A percentile compares a stretch with the other conserved stretches of the same genome.
Evolutionary conservation across 768 basidiomycete genomes (phyloP).

Genomic region (Phaffia tasmanica): DNA sequence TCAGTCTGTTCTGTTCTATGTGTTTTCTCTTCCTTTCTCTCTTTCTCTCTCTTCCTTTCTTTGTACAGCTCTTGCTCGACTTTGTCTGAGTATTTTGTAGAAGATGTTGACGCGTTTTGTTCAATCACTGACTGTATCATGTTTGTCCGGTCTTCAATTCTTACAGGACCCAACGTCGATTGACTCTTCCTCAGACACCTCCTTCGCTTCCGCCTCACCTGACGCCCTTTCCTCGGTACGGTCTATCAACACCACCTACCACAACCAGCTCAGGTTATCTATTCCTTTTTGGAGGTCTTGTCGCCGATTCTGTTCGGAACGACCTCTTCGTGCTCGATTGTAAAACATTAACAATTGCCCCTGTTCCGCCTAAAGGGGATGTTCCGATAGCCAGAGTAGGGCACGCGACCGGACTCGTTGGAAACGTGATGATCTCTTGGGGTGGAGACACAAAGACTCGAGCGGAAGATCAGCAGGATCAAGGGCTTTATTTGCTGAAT

Average conservation of each 20-base stretch:
- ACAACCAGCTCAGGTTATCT: slow-evolving; percentile 61
- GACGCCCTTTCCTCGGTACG: slow-evolving; percentile 90
- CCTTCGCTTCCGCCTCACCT: slow-evolving; percentile 45
- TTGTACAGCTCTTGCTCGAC: neutral
- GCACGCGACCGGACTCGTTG: slow-evolving; percentile 88
- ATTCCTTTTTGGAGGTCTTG: slow-evolving; percentile 92
- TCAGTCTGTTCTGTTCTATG: neutral
- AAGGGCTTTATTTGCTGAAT: slow-evolving; percentile 85
- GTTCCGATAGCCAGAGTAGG: slow-evolving; percentile 84
- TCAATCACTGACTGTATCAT: no score
- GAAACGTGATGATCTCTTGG: slow-evolving; percentile 93
- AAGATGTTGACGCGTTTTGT: no score
- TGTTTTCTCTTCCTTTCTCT: neutral
- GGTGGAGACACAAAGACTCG: slow-evolving; percentile 86
- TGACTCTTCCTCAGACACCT: slow-evolving; percentile 24
- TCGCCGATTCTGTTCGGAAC: slow-evolving; percentile 75
- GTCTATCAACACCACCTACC: slow-evolving; percentile 74
- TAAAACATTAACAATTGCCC: slow-evolving; percentile 51
- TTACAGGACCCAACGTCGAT: slow-evolving; percentile 19
- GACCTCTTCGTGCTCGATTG: slow-evolving; percentile 75
- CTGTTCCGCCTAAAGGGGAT: slow-evolving; percentile 79
- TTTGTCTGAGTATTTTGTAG: neutral
- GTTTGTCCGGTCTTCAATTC: neutral
- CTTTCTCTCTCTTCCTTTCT: neutral
- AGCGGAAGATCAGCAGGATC: slow-evolving; percentile 68